These are phyloP conservation scores for Detonula confervacea DNA, from an alignment of 352 stramenopile species.

Conservation along the genomic window DNA sequence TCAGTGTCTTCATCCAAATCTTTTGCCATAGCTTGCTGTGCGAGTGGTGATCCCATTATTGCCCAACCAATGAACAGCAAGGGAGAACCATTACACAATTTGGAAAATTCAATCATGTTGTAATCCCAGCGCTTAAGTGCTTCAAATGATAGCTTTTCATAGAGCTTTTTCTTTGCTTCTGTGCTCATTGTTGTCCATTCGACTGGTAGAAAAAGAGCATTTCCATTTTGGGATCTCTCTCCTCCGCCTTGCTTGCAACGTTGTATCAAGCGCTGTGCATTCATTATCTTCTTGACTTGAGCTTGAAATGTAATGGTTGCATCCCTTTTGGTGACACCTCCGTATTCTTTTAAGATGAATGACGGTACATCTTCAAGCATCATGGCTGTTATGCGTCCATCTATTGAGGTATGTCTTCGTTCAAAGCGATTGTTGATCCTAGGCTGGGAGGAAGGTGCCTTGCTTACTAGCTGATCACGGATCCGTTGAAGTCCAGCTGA, in stretches of 20 bases:
- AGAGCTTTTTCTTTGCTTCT: slow-evolving; percentile 32
- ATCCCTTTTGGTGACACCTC: slow-evolving; percentile 13
- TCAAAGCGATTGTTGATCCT: slow-evolving; percentile 22
- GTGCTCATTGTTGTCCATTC: slow-evolving; percentile 45
- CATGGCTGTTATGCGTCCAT: slow-evolving; percentile 6
- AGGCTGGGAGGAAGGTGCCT: not conserved
- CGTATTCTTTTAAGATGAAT: slow-evolving; percentile 53
- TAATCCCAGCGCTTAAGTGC: slow-evolving; percentile 49
- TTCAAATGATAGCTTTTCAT: slow-evolving; percentile 52
- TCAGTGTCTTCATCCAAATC: slow-evolving; percentile 34
- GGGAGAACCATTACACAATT: slow-evolving; percentile 42
- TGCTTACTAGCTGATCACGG: slow-evolving; percentile 17
- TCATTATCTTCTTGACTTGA: slow-evolving; percentile 46
- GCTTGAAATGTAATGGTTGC: not conserved
- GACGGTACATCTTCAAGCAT: slow-evolving; percentile 39
- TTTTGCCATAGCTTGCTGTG: slow-evolving; percentile 46
- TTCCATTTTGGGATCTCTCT: slow-evolving; percentile 4
- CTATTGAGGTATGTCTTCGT: slow-evolving; percentile 35
- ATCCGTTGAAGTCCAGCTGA: slow-evolving; percentile 24
- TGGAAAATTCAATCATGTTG: slow-evolving; percentile 47
- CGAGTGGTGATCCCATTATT: slow-evolving; percentile 54
- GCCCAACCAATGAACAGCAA: slow-evolving; percentile 58
- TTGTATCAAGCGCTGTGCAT: slow-evolving; percentile 27
- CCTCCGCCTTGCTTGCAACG: not conserved
- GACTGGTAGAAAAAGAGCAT: slow-evolving; percentile 44